Percentiles rank a stretch among this genome's conserved stretches.
Evolutionary conservation across 495 filamentous ascomycete species (phyloP).

Genomic region (Tetracladium setigerum): DNA sequence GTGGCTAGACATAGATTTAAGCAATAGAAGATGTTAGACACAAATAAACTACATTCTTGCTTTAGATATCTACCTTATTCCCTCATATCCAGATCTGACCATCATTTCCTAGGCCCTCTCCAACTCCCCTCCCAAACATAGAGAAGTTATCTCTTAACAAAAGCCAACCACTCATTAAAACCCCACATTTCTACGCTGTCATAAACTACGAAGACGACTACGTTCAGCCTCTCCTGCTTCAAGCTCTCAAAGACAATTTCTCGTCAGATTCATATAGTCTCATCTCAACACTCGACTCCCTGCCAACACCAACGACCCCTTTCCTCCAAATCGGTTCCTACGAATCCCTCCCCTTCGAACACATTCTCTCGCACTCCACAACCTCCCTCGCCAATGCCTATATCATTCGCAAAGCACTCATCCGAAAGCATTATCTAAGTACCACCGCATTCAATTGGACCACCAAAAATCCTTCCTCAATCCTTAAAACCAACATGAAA

Average conservation of each 20-base stretch:
- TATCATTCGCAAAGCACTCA: conserved; percentile 94
- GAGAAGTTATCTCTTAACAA: conserved; percentile 8
- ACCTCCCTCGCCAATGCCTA: conserved; percentile 70
- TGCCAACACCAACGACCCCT: conserved; percentile 32
- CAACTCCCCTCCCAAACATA: conserved; percentile 3
- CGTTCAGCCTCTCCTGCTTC: conserved; percentile 72
- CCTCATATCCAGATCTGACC: conserved; percentile 10
- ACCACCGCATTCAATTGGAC: conserved; percentile 74
- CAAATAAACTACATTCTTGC: conserved; percentile 1
- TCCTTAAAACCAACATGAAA: conserved; percentile 61
- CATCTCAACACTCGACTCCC: conserved; percentile 36
- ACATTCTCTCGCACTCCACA: conserved; percentile 49
- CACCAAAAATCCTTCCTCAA: conserved; percentile 67
- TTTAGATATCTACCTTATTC: background rate
- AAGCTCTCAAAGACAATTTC: conserved; percentile 58
- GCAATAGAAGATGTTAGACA: conserved; percentile 23
- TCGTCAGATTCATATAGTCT: conserved; percentile 34
- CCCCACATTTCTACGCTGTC: conserved; percentile 55
- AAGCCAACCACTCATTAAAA: background rate
- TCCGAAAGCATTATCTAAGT: conserved; percentile 87
- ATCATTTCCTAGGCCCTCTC: conserved; percentile 14
- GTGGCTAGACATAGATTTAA: conserved; percentile 28
- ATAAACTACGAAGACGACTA: conserved; percentile 82
- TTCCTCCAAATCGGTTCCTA: conserved; percentile 82
- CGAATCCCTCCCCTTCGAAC: conserved; percentile 77